A percentile compares a stretch with the other conserved stretches of the same genome.
Evolutionary conservation across 768 basidiomycete genomes (phyloP).

Genomic region (Mycena latifolia): DNA sequence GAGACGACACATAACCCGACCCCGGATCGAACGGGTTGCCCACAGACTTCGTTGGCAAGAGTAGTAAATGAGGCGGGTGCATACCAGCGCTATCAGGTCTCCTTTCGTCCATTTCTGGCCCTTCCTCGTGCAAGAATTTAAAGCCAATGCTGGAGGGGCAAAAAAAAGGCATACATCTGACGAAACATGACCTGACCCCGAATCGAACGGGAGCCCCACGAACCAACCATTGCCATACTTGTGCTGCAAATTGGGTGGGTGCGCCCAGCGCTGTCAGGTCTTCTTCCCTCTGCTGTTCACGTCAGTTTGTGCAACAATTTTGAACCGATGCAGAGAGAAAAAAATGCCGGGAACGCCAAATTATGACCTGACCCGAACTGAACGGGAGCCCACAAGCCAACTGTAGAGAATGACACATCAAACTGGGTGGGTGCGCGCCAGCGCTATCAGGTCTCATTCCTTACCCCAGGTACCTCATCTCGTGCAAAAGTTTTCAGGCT

Average conservation of each 20-base stretch:
- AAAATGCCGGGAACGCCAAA: too few relatives aligned
- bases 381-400: background rate
- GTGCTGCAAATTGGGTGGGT: background rate
- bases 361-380: background rate
- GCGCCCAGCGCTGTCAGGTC: background rate
- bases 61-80: too few relatives aligned
- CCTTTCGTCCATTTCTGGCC: too few relatives aligned
- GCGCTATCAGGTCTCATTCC: background rate
- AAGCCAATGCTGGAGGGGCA: too few relatives aligned
- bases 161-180: background rate
- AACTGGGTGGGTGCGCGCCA: background rate
- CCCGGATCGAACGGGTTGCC: too few relatives aligned
- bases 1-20: too few relatives aligned
- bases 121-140: too few relatives aligned
- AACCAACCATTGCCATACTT: too few relatives aligned
- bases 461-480: background rate
- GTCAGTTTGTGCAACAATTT: background rate
- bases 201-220: constrained; percentile 4
- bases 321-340: too few relatives aligned
- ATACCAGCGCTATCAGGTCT: too few relatives aligned
- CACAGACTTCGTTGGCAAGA: too few relatives aligned
- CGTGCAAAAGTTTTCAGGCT: background rate
- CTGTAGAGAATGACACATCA: too few relatives aligned
- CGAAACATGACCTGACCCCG: background rate
- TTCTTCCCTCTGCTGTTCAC: background rate